Evolutionary conservation across 768 basidiomycete genomes (phyloP).

Genomic region (Chalciporus piperatus): DNA sequence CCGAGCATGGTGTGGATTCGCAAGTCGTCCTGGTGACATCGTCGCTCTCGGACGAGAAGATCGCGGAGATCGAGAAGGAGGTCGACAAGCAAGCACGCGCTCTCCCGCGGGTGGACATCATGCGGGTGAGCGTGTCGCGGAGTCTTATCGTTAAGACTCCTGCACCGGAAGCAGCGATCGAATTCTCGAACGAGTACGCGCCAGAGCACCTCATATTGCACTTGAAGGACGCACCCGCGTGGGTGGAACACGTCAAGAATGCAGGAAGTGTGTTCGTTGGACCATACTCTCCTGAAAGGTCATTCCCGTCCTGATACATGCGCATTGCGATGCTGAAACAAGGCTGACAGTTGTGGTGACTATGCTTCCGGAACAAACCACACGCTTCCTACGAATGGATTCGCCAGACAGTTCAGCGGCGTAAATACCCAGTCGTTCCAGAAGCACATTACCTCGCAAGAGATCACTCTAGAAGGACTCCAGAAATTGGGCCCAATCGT

Average conservation of each 20-base stretch:
- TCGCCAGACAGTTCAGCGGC: constrained; percentile 96
- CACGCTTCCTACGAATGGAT: constrained; percentile 94
- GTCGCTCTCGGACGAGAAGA: constrained; percentile 55
- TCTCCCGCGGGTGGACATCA: constrained; percentile 85
- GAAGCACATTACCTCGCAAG: constrained; percentile 97
- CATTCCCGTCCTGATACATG: constrained; percentile 13
- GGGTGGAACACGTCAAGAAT: constrained; percentile 72
- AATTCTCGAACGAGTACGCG: constrained; percentile 95
- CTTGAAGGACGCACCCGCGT: constrained; percentile 63
- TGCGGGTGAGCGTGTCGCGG: constrained; percentile 84
- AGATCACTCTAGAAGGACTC: constrained; percentile 79
- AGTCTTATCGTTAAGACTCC: constrained; percentile 81
- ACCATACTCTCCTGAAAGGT: constrained; percentile 94
- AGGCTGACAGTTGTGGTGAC: constrained; percentile 78
- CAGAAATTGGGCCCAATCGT: constrained; percentile 81
- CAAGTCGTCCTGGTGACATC: constrained; percentile 93
- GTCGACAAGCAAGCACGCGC: constrained; percentile 85
- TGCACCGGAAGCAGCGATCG: constrained; percentile 71
- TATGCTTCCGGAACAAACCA: constrained; percentile 99
- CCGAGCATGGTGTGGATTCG: constrained; percentile 97
- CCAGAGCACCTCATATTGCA: constrained; percentile 97
- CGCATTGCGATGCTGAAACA: constrained; percentile 4
- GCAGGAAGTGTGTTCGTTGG: constrained; percentile 98
- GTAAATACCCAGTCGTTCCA: constrained; percentile 98
- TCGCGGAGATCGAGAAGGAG: constrained; percentile 78